These are phyloP conservation scores for Shiraia sp. DNA, from an alignment of 2,329 filamentous ascomycete species.

Conservation along the genomic window DNA sequence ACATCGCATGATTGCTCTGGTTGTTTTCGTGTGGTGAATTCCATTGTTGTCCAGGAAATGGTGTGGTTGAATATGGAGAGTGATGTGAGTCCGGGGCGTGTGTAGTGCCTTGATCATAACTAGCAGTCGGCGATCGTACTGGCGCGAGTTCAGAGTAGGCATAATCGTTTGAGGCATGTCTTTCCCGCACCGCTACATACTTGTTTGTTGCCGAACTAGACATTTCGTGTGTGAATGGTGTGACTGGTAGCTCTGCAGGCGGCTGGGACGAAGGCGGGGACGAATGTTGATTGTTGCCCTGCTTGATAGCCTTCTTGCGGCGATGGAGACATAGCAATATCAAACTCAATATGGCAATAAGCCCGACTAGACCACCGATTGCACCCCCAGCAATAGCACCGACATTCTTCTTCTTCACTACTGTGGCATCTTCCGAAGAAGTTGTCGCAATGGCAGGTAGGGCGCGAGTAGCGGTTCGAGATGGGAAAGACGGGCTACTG, in stretches of 20 bases:
- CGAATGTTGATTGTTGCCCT: slow-evolving; percentile 7
- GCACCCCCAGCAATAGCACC: slow-evolving; percentile 48
- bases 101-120: slow-evolving; percentile 21
- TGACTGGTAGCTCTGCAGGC: slow-evolving; percentile 37
- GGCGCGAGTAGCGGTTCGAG: slow-evolving; percentile 57
- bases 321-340: slow-evolving; percentile 43
- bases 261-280: too few relatives aligned
- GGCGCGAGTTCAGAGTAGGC: slow-evolving; percentile 16
- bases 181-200: slow-evolving; percentile 32
- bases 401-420: slow-evolving; percentile 29
- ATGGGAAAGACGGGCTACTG: slow-evolving; percentile 48
- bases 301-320: slow-evolving; percentile 38
- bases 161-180: slow-evolving; percentile 16
- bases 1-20: neutral
- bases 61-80: neutral
- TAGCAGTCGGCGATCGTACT: slow-evolving; percentile 24
- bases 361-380: slow-evolving; percentile 42
- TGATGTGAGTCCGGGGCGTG: slow-evolving; percentile 7
- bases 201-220: slow-evolving; percentile 26
- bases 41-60: neutral
- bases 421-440: slow-evolving; percentile 7
- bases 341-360: slow-evolving; percentile 38
- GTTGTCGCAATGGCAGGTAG: slow-evolving; percentile 33
- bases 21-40: neutral
- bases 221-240: slow-evolving; percentile 35